Base-by-base conservation (phyloP, 495 filamentous ascomycete species). In the Penicillium riverlandense region DNA sequence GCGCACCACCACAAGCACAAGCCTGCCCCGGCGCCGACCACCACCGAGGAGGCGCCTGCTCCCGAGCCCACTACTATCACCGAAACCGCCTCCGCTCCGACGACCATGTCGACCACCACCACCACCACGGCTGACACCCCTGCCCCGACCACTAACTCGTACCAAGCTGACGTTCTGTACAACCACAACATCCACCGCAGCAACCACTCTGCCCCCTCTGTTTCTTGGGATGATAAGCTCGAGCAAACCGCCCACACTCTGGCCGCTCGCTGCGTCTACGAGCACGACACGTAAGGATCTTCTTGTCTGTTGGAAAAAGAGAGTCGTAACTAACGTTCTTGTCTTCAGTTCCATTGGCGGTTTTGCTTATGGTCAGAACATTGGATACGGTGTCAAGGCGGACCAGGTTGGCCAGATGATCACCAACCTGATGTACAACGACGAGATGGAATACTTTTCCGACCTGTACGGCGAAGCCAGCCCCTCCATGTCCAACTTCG, bases 171-270 rank as follows among this genome's bases (percentile, higher is more conserved):
- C 6, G 63, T 78, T 11, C 57, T 90, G 33, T 71, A 80, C 55
- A 79, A 84, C 64, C 92, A 98, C 78, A 96, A 96, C 71, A 49
- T 82, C 34, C 85, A 90, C 65, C 90, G 92, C 53, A 74, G 76
- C 59, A 90, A 87, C 69, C 90, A 96, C 72, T 85, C 84, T 14
- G 79, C 80, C 30, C 54, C 60, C 11, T 75, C 69, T 32, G 50
- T 97, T 14, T 57, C 49, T 31, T 97, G 84, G 81, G 71, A 78
- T 48, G 58, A 69, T 5, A 63, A 66, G 38, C 72, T 88, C 34
- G 83, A 82, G 33, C 45, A 57, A n/a, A 84, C 70, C 35, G 90
- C 92, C 22, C 48, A 61, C 12, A 40, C 52, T 6, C 61, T 70
- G 14, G 80, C 78, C 45, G 47, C 57, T 7, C 70, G 52, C 16